phyloP scores from a whole-genome alignment of 495 filamentous ascomycete species.

The Neurospora sp. region DNA sequence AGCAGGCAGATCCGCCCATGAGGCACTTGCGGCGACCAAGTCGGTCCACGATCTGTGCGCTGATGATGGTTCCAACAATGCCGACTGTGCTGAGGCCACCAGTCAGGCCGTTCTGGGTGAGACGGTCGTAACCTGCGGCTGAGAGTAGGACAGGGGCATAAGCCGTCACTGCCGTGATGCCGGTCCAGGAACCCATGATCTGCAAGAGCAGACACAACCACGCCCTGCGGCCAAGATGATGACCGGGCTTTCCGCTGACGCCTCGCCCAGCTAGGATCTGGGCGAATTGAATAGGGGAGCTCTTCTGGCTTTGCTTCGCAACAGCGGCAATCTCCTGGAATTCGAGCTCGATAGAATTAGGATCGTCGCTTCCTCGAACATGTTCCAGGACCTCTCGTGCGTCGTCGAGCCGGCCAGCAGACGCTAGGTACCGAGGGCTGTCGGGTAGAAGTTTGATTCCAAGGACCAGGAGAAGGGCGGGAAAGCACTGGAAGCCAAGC shows the following conservation, averaged over 20 bases:
- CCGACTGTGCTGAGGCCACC: slow-evolving; percentile 8
- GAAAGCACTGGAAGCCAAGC: slow-evolving; percentile 45
- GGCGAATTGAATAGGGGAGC: neutral
- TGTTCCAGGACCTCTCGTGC: neutral
- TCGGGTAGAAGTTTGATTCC: slow-evolving; percentile 41
- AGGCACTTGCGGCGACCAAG: slow-evolving; percentile 9
- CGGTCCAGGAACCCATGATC: slow-evolving; percentile 66
- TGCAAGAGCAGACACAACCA: slow-evolving; percentile 49
- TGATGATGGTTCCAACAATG: slow-evolving; percentile 11
- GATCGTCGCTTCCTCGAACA: neutral
- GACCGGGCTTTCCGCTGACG: slow-evolving; percentile 1
- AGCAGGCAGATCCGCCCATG: slow-evolving; percentile 4
- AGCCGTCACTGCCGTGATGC: slow-evolving; percentile 62
- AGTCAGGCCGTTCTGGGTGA: slow-evolving; percentile 10
- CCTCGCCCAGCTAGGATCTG: neutral
- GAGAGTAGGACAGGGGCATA: slow-evolving; percentile 55
- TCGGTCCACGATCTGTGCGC: slow-evolving; percentile 11
- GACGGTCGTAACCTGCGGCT: slow-evolving; percentile 4
- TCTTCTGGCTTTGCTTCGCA: neutral
- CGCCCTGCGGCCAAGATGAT: slow-evolving; percentile 7
- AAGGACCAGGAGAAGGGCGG: slow-evolving; percentile 36
- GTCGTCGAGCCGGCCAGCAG: neutral
- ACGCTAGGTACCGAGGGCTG: slow-evolving; percentile 29
- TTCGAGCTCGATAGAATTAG: neutral
- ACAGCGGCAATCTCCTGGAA: neutral